A percentile compares a stretch with the other conserved stretches of the same genome.
These are phyloP conservation scores for Cercospora sp. DNA, from an alignment of 2,329 filamentous ascomycete genomes.

Conservation along the genomic window DNA sequence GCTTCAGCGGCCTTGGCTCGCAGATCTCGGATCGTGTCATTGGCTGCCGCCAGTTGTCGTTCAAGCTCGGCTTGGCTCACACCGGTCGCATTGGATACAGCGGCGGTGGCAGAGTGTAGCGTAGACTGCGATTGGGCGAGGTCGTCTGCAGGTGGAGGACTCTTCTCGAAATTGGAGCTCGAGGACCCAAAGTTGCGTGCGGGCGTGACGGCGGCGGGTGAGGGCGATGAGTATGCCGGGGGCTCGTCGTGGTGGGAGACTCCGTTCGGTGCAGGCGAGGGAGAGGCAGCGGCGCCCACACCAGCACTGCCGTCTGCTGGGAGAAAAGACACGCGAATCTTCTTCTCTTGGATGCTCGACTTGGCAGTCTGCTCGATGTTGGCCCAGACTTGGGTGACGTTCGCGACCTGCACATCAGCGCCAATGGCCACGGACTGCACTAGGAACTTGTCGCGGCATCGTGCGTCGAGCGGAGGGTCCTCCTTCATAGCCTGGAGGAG, in stretches of 20 bases:
- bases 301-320: slow-evolving; percentile 55
- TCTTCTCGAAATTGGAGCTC: slow-evolving; percentile 37
- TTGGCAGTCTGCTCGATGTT: slow-evolving; percentile 73
- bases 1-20: slow-evolving; percentile 62
- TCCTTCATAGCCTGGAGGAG: slow-evolving; percentile 97
- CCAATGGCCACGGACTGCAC: slow-evolving; percentile 88
- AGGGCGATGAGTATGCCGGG: slow-evolving; percentile 58
- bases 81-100: slow-evolving; percentile 53
- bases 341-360: slow-evolving; percentile 80
- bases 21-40: slow-evolving; percentile 69
- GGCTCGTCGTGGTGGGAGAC: slow-evolving; percentile 44
- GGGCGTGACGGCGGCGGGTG: slow-evolving; percentile 51
- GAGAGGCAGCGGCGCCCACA: slow-evolving; percentile 15
- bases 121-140: slow-evolving; percentile 38
- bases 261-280: slow-evolving; percentile 31
- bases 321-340: slow-evolving; percentile 90
- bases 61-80: slow-evolving; percentile 64
- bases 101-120: slow-evolving; percentile 41
- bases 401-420: slow-evolving; percentile 78
- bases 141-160: slow-evolving; percentile 34
- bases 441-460: slow-evolving; percentile 96
- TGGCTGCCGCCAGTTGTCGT: slow-evolving; percentile 71
- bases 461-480: slow-evolving; percentile 80
- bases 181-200: slow-evolving; percentile 35
- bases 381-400: slow-evolving; percentile 77